Evolutionary conservation across 306 rosid genomes (phyloP).

Genomic region (Vigna hirtella): DNA sequence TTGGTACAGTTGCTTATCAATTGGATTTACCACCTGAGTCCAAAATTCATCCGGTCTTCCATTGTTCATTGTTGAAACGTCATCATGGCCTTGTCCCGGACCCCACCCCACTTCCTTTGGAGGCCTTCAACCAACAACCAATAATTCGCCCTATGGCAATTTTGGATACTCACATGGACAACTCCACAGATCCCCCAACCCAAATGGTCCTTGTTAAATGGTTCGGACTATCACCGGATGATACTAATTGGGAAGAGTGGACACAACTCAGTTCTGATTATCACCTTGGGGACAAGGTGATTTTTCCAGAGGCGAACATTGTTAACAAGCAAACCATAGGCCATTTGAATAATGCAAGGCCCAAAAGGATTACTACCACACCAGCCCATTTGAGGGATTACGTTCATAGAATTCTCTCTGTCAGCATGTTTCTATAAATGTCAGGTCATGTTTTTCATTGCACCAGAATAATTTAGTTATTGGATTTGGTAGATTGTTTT

Average conservation of each 20-base stretch:
- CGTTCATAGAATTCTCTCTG: no score
- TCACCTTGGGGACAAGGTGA: not conserved
- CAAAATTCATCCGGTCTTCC: not conserved
- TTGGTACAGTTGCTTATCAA: not conserved
- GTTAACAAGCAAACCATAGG: not conserved
- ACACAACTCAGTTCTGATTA: not conserved
- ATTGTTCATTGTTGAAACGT: not conserved
- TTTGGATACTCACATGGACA: not conserved
- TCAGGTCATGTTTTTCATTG: no score
- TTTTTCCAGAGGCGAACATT: not conserved
- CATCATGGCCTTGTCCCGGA: not conserved
- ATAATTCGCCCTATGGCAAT: not conserved
- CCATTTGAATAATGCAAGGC: no score
- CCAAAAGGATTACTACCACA: no score
- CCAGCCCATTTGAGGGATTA: no score
- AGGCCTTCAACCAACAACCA: not conserved
- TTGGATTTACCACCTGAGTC: no score
- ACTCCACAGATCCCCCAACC: not conserved
- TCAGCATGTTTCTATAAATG: no score
- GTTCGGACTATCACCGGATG: not conserved
- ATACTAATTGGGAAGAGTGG: not conserved
- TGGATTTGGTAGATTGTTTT: no score
- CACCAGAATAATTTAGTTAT: no score
- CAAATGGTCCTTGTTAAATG: no score
- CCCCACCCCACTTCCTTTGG: not conserved